Percentiles rank a stretch among this genome's conserved stretches.
These are phyloP conservation scores for Starmerella bombi DNA, from an alignment of 805 yeast species.

Conservation along the genomic window DNA sequence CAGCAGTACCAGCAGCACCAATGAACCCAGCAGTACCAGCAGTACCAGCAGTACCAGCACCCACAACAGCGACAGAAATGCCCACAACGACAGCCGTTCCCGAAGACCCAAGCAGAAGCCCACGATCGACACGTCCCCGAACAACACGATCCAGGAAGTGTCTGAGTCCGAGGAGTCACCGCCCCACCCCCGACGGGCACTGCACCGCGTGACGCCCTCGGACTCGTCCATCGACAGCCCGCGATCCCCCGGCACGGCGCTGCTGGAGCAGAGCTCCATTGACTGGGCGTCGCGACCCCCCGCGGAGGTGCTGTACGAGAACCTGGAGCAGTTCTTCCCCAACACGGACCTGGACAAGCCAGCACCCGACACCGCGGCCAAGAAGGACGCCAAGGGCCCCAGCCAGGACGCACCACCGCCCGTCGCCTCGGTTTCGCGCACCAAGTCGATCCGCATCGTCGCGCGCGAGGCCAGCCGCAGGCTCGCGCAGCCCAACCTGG, in stretches of 20 bases:
- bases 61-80: neutral
- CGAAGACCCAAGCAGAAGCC: neutral
- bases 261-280: constrained; percentile 11
- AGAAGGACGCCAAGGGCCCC: neutral
- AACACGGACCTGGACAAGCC: constrained; percentile 85
- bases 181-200: neutral
- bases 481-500: constrained; percentile 28
- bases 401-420: neutral
- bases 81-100: neutral
- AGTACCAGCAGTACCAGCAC: neutral
- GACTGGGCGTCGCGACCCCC: constrained; percentile 80
- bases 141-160: constrained; percentile 2
- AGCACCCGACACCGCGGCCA: constrained; percentile 37
- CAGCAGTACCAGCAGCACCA: no score
- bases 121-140: constrained; percentile 1
- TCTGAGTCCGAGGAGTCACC: constrained; percentile 4
- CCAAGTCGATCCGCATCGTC: constrained; percentile 85
- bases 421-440: constrained; percentile 31
- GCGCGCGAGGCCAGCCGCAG: constrained; percentile 72
- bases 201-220: constrained; percentile 5
- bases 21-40: no score
- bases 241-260: constrained; percentile 10
- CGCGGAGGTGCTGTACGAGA: constrained; percentile 82
- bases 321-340: constrained; percentile 85
- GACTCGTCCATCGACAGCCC: constrained; percentile 12